A percentile compares a stretch with the other conserved stretches of the same genome.
Evolutionary conservation across 2,329 filamentous ascomycete genomes (phyloP).

Genomic region (Acephala macrosclerotiorum): DNA sequence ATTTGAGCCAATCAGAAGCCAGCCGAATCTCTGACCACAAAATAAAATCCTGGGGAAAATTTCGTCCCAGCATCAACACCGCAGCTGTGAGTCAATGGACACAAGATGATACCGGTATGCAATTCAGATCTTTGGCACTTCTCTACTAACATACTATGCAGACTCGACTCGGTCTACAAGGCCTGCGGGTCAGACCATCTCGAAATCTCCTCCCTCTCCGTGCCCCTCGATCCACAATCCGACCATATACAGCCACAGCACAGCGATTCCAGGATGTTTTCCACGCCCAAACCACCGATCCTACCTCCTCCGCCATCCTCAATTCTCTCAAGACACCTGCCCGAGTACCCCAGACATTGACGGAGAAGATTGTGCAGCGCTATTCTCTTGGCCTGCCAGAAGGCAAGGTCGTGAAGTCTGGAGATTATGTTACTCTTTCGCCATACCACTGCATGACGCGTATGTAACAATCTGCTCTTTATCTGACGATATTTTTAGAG

Average conservation of each 20-base stretch:
- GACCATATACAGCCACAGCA: conserved; percentile 40
- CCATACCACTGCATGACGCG: conserved; percentile 83
- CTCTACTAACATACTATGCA: conserved; percentile 9
- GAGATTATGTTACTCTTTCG: conserved; percentile 83
- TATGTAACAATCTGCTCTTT: too few species aligned
- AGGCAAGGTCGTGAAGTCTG: conserved; percentile 77
- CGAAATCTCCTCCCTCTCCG: conserved; percentile 36
- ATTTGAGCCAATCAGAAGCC: conserved; percentile 5
- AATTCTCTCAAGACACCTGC: conserved; percentile 54
- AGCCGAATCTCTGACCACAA: conserved; percentile 5
- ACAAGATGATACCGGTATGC: conserved; percentile 39
- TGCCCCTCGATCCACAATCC: conserved; percentile 31
- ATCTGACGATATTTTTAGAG: too few species aligned
- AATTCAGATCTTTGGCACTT: background rate
- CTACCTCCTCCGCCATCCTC: conserved; percentile 58
- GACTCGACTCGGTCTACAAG: conserved; percentile 40
- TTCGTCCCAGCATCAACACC: conserved; percentile 17
- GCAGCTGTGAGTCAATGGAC: conserved; percentile 34
- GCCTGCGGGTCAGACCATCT: conserved; percentile 41
- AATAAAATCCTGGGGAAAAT: conserved; percentile 28
- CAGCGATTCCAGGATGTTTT: conserved; percentile 61
- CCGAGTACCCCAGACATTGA: conserved; percentile 73
- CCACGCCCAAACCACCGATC: conserved; percentile 67
- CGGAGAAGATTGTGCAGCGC: conserved; percentile 90
- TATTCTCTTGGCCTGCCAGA: conserved; percentile 78